Conservation (phyloP, 208 protist genomes). For the Leishmania mexicana region DNA sequence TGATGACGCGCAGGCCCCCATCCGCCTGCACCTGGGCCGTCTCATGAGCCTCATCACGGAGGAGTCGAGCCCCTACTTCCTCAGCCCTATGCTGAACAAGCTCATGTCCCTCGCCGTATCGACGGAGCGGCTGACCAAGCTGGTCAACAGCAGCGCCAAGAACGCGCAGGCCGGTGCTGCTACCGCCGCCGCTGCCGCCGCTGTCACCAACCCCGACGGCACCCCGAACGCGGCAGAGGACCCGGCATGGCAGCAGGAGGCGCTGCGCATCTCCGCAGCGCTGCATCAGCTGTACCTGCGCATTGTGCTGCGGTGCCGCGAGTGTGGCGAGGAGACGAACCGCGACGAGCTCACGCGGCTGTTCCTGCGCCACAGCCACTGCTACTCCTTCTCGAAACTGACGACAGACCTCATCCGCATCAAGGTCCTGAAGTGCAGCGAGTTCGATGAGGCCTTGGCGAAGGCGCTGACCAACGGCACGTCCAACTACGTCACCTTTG, state of each 20-base stretch:
- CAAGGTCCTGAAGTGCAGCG: slow-evolving; percentile 83
- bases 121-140: slow-evolving; percentile 56
- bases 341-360: slow-evolving; percentile 78
- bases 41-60: slow-evolving; percentile 78
- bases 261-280: slow-evolving; percentile 53
- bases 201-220: slow-evolving; percentile 21
- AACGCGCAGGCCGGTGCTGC: slow-evolving; percentile 24
- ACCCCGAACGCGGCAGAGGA: slow-evolving; percentile 20
- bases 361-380: slow-evolving; percentile 65
- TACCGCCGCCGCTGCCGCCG: slow-evolving; percentile 20
- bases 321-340: slow-evolving; percentile 65
- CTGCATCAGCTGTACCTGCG: slow-evolving; percentile 86
- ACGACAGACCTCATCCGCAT: slow-evolving; percentile 83
- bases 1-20: slow-evolving; percentile 48
- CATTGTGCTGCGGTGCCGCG: slow-evolving; percentile 72
- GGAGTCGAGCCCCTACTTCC: slow-evolving; percentile 76
- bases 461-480: slow-evolving; percentile 43
- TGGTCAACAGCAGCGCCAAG: slow-evolving; percentile 34
- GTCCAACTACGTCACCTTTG: slow-evolving; percentile 68
- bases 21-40: slow-evolving; percentile 56
- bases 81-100: slow-evolving; percentile 64
- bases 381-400: slow-evolving; percentile 71
- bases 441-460: slow-evolving; percentile 89
- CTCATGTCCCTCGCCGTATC: slow-evolving; percentile 59
- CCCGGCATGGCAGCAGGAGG: slow-evolving; percentile 29